Conservation (phyloP, 305 asterid species). For the Solanum hybrid region DNA sequence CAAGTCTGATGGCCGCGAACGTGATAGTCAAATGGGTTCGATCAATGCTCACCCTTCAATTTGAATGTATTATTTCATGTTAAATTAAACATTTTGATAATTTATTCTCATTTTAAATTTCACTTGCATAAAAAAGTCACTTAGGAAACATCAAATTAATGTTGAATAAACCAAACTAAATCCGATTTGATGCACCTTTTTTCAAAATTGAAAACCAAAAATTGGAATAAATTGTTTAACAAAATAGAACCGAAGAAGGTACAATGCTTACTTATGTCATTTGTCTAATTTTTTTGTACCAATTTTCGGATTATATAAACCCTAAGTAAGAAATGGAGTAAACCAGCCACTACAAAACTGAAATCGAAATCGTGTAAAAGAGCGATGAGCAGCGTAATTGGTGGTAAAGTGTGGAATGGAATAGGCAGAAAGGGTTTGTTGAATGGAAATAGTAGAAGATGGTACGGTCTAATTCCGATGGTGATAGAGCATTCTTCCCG, state of each 20-base stretch:
- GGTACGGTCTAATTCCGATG: constrained; percentile 72
- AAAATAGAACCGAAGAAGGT: too few species aligned
- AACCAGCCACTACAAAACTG: not conserved
- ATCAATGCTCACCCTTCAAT: not conserved
- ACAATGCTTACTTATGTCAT: too few species aligned
- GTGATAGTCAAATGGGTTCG: not conserved
- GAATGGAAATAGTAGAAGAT: constrained; percentile 14
- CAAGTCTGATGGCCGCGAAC: not conserved
- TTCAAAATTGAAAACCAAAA: not conserved
- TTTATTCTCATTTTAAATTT: not conserved
- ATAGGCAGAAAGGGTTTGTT: not conserved
- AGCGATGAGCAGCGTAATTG: constrained; percentile 14
- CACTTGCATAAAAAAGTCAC: not conserved
- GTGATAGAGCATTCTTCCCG: constrained; percentile 90
- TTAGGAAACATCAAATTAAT: not conserved
- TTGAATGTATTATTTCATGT: not conserved
- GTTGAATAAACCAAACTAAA: not conserved
- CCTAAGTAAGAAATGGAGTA: not conserved
- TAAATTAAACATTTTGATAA: not conserved
- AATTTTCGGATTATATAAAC: not conserved
- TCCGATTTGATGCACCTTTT: not conserved
- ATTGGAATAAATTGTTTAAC: not conserved
- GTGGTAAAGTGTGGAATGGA: constrained; percentile 6
- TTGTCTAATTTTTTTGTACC: not conserved
- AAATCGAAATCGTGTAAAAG: not conserved